Evolutionary conservation across 805 yeast species (phyloP), one percentile per base, ranked within the genome.

Genomic region (Ogataea salicorniae): DNA sequence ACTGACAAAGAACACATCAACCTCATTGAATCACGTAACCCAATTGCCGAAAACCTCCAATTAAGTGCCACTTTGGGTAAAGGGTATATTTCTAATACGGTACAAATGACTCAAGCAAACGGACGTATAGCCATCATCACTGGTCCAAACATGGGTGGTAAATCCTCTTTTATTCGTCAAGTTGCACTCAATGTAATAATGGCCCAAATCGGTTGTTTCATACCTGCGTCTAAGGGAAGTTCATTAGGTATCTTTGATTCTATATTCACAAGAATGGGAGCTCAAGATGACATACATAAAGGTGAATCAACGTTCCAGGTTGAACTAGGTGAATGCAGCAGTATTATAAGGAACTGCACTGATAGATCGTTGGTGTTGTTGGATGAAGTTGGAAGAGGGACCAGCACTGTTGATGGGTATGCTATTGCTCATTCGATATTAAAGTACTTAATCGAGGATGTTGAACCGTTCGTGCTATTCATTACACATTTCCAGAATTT

Each of bases 131-230:
- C 82, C 46, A 72, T 90, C 15, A 77, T 90, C 20, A 87, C 95
- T 0, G 96, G 95, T 0, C 94, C 95, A 0, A 87, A 87, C 55
- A 85, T 87, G 90, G 95, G 95, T 9, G 95, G 95, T 4, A 87
- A 87, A 61, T 83, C 90, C 6, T 81, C 89, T 1, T 82, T 81
- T 57, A 87, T 85, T 15, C 75, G 87, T 44, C 89, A 85, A 51
- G 74, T 85, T 11, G 95, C 94, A 0, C 63, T 88, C 14, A 68
- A 80, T 11, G 81, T 79, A 11, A 77, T 87, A 8, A 76, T 87
- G 84, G 80, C 85, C 1, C 96, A 87, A 61, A 72, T 86, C 4
- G 96, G 96, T 0, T 76, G 86, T 54, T 86, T 70, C 60, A 75
- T 88, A 2, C 94, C 95, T 1, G 89, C 92, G 17, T 87, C 87